Evolutionary conservation across 2,329 filamentous ascomycete species (phyloP), one percentile per base, ranked within the genome.

Genomic region (Monilinia aucupariae): DNA sequence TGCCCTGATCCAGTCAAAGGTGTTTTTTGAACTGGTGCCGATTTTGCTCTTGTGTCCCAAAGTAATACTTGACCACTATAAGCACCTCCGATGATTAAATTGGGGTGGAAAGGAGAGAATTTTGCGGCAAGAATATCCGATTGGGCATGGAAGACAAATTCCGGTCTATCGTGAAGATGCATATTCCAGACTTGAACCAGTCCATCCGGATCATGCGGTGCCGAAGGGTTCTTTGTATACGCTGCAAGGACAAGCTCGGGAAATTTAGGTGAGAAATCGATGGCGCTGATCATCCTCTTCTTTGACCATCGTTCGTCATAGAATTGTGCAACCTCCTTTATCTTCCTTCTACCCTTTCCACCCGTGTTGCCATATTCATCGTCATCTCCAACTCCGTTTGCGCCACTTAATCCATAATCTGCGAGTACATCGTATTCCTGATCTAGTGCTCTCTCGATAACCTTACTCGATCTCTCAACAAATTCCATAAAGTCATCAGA

Each of bases 41-140:
- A 90, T 71, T 90, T 91, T 59, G 91, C 90, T 67, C 94, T 88
- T 13, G 92, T 99, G 74, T 99, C 96, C 94, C 94, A 99, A 22
- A 99, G 83, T 53, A 97, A 84, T 20, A 99, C 91, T 76, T 99
- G 96, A 8, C 94, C 94, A 64, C 91, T 96, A 78, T 99, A 99
- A 43, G 93, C 92, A 55, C 96, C 96, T 65, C 94, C 94, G 65
- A 99, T 86, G 71, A 99, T 96, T 61, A 99, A 82, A 70, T 96
- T 97, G 5, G 93, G 93, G 75, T 99, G 94, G 74, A 97, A 97
- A 0, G 94, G 94, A n/a, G 94, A 97, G 77, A 99, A 99, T 69
- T 94, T 96, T 67, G 94, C 94, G 0, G 92, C 90, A 17, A 99
- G 82, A 60, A 99, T 91, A 76, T 99, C 94, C 51, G 92, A 97